A percentile compares a stretch with the other conserved stretches of the same genome.
These are phyloP conservation scores for Allium fistulosum DNA, from an alignment of 106 monocot species.

Conservation along the genomic window DNA sequence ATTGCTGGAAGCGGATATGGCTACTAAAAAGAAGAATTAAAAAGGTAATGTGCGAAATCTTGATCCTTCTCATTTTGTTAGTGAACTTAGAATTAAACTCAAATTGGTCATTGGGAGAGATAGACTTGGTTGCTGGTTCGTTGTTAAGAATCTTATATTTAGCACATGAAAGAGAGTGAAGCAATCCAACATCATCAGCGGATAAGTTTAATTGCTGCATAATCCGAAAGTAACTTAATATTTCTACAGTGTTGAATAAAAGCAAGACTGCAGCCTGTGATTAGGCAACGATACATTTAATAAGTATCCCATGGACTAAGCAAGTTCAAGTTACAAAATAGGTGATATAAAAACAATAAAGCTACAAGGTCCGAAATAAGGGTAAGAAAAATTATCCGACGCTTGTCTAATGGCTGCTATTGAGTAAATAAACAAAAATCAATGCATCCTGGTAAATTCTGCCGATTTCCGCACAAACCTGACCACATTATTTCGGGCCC, in stretches of 20 bases:
- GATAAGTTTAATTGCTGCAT: background rate
- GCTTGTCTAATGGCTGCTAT: no score
- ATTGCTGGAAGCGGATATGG: no score
- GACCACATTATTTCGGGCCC: no score
- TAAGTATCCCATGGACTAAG: no score
- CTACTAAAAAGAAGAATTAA: background rate
- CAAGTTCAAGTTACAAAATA: background rate
- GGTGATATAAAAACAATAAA: background rate
- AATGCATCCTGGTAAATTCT: no score
- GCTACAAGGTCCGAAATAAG: background rate
- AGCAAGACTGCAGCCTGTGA: background rate
- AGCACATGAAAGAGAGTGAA: background rate
- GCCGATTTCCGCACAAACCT: no score
- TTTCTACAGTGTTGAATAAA: background rate
- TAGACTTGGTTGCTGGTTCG: constrained; percentile 16
- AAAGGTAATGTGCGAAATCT: constrained; percentile 15
- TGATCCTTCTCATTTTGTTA: constrained; percentile 56
- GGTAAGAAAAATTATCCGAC: background rate
- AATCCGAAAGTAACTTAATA: background rate
- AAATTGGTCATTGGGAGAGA: constrained; percentile 33
- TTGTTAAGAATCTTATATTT: background rate
- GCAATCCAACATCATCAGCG: background rate
- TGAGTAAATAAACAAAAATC: no score
- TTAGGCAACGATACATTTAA: no score
- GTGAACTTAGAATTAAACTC: constrained; percentile 64